Base-by-base conservation (phyloP, 306 rosid species). In the Begonia peltatifolia region DNA sequence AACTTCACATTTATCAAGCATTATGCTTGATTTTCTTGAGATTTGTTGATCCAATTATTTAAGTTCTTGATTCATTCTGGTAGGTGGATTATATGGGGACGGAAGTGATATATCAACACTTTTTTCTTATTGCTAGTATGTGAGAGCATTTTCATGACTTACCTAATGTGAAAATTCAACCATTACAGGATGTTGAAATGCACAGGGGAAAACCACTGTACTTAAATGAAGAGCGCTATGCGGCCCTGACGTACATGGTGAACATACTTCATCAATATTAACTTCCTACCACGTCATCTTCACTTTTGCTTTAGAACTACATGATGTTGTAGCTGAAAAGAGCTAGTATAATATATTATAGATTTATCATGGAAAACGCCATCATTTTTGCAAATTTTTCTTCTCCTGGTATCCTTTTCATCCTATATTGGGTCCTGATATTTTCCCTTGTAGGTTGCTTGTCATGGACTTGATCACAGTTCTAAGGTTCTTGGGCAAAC, bases 401-500 rank as follows among this genome's bases (percentile, higher is more conserved):
- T 20, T 52, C 14, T 20, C 16, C 6, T 9, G 46, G 14, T 23
- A 0, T 9, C 18, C 15, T 50, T 13, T 61, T 36, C 22, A 9
- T 22, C 42, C 46, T 58, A 66, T 9, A 10, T 52, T 47, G 46
- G 53, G 42, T 64, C 22, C 16, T 58, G 36, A 44, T 30, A 36
- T 22, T 64, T 54, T 60, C 52, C 36, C 12, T 61, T 54, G 60
- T 50, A 92, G 99, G 96, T 92, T 75, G 93, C 99, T 66, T 92
- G 93, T 63, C 99, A 92, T 68, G 99, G 99, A 61, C 87, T 86
- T 49, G 99, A 92, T 68, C 87, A 78, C 64, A 92, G 86, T 76
- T 79, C 99, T 49, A 86, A 76, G 81, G 99, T 92, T 69, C 99
- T 92, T 58, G 88, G 96, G 55, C 86, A 73, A 77, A 92, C 99